A percentile compares a stretch with the other conserved stretches of the same genome.
These are phyloP conservation scores for Rhizophagus clarus DNA, from an alignment of 192 early-diverging fungal species.

Conservation along the genomic window DNA sequence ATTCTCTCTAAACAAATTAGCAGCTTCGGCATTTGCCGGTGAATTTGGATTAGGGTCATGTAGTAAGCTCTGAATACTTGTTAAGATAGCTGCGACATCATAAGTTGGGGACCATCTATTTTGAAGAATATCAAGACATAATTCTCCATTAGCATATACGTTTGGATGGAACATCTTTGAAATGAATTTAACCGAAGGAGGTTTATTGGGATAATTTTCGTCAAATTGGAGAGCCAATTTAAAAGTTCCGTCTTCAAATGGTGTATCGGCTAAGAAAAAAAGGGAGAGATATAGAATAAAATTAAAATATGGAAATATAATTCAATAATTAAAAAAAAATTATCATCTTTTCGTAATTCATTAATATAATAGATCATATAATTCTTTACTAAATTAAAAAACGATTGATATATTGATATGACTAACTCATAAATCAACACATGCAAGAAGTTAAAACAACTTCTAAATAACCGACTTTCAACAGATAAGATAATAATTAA, in stretches of 20 bases:
- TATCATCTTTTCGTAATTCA: too few species aligned
- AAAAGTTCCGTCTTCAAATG: conserved; percentile 98
- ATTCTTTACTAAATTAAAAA: too few species aligned
- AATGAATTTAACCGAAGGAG: conserved; percentile 92
- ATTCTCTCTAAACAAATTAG: conserved; percentile 90
- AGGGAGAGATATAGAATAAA: not conserved
- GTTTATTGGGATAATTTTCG: conserved; percentile 97
- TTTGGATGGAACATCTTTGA: conserved; percentile 98
- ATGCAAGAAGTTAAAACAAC: not conserved
- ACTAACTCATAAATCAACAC: too few species aligned
- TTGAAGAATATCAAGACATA: conserved; percentile 98
- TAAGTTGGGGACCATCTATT: conserved; percentile 98
- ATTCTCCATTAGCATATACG: conserved; percentile 94
- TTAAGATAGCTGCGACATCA: conserved; percentile 91
- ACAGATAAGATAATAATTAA: not conserved
- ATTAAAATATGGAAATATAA: not conserved
- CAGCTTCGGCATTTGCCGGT: conserved; percentile 96
- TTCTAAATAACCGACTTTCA: not conserved
- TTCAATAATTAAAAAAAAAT: too few species aligned
- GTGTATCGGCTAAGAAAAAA: conserved; percentile 54
- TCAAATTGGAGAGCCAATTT: conserved; percentile 93
- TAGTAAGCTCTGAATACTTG: conserved; percentile 91
- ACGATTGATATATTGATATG: too few species aligned
- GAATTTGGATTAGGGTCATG: conserved; percentile 98
- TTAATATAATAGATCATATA: not conserved